Evolutionary conservation across 371 early-diverging fungal genomes (phyloP), one percentile per base, ranked within the genome.

Genomic region (Mortierella sp.): DNA sequence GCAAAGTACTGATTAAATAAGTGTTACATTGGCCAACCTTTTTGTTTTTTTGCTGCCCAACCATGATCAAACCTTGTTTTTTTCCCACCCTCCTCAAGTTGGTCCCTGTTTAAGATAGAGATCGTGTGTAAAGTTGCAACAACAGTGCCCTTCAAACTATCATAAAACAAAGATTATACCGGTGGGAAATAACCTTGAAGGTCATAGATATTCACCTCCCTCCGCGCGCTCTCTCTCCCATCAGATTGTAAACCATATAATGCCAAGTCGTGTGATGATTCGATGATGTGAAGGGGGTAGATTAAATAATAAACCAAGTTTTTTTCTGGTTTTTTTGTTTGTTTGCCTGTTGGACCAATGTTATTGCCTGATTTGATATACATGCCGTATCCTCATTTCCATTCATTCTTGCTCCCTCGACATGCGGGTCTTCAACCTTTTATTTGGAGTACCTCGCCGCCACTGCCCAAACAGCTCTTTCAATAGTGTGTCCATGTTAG

Each of bases 61-160:
- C 67, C 76, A 62, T 70, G 70, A 70, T 70, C 76, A 70, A 70
- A 76, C 62, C 47, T 69, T 69, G 53, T 76, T 67, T 67, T 76
- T 63, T 64, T 67, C 57, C 70, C 70, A 55, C 61, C 70, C 70
- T 69, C 52, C 40, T 32, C 45, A 28, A 22, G n/a, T 52, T 24
- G 15, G 22, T 66, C 19, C 57, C 24, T 58, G 40, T 66, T 16
- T 15, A 15, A 59, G 59, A 59, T 59, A 38, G 41, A 47, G 32
- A 50, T 32, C 63, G 32, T 63, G 36, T 63, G 22, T 5, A 45
- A 43, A 22, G 24, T 15, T n/a, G 13, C 15, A 36, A 59, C 58
- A 9, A 13, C 43, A 13, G 43, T 41, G 16, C 22, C 15, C n/a
- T 58, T 58, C 16, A 32, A 28, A 41, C 16, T 60, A 32, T 38